Conservation (phyloP, 1,139 yeast genomes). For the Taiozyma sp. region DNA sequence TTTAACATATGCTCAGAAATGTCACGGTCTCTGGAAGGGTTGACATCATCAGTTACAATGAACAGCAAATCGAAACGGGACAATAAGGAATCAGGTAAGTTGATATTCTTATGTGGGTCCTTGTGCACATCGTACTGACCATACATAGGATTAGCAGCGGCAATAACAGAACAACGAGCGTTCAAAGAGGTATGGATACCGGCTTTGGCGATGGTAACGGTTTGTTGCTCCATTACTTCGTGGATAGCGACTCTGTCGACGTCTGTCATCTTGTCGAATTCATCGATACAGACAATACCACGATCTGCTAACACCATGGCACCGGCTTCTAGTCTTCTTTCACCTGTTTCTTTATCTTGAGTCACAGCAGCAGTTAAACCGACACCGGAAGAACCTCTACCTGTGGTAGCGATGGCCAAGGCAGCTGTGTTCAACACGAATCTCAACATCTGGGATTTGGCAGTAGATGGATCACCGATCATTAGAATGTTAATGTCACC, state of each 20-base stretch:
- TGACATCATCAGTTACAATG: conserved; percentile 93
- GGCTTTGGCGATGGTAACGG: conserved; percentile 97
- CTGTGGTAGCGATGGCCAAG: conserved; percentile 96
- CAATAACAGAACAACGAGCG: conserved; percentile 95
- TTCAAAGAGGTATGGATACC: conserved; percentile 96
- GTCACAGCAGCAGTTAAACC: conserved; percentile 99
- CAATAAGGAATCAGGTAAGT: conserved; percentile 90
- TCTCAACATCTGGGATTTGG: conserved; percentile 91
- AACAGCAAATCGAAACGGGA: conserved; percentile 96
- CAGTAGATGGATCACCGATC: conserved; percentile 99
- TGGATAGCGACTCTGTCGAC: conserved; percentile 96
- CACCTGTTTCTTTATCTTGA: conserved; percentile 95
- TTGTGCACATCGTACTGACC: conserved; percentile 96
- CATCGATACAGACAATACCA: conserved; percentile 97
- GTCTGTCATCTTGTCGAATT: conserved; percentile 97
- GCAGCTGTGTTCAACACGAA: conserved; percentile 94
- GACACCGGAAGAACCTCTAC: conserved; percentile 98
- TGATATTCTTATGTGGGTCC: conserved; percentile 95
- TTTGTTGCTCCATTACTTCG: conserved; percentile 99
- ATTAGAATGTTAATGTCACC: conserved; percentile 93
- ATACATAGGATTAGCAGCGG: conserved; percentile 97
- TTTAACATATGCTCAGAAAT: conserved; percentile 93
- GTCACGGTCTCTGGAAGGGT: conserved; percentile 76
- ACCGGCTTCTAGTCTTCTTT: conserved; percentile 95
- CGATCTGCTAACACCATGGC: conserved; percentile 99